phyloP scores from a whole-genome alignment of 441 rosid genomes.

The Viola pubescens region DNA sequence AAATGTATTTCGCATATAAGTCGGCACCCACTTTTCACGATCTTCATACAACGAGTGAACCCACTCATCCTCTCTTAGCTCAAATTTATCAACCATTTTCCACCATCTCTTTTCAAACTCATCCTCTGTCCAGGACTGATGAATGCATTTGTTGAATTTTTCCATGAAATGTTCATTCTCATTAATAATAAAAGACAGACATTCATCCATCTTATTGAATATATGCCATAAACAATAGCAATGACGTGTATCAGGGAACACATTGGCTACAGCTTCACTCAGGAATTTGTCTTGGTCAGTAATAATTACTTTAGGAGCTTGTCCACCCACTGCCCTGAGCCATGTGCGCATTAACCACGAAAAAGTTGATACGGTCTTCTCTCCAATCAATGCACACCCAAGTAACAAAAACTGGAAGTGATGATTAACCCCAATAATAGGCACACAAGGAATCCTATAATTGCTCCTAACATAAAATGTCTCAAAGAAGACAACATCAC shows the following conservation, averaged over 20 bases:
- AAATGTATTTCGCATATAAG: conserved; percentile 31
- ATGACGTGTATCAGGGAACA: conserved; percentile 43
- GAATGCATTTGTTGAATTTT: conserved; percentile 39
- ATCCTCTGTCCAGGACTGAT: conserved; percentile 45
- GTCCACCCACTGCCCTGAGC: conserved; percentile 51
- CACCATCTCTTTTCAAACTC: conserved; percentile 57
- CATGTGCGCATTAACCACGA: conserved; percentile 52
- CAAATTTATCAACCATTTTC: conserved; percentile 41
- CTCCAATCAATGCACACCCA: conserved; percentile 57
- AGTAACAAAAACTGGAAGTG: conserved; percentile 42
- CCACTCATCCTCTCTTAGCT: conserved; percentile 41
- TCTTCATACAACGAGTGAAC: conserved; percentile 39
- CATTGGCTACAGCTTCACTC: conserved; percentile 36
- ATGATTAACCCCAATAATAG: conserved; percentile 52
- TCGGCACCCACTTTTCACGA: conserved; percentile 58
- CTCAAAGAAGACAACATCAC: conserved; percentile 54
- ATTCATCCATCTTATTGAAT: conserved; percentile 35
- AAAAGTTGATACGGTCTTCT: conserved; percentile 36
- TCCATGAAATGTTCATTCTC: conserved; percentile 34
- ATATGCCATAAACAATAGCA: conserved; percentile 54
- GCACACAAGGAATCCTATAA: conserved; percentile 42
- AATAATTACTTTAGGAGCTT: conserved; percentile 44
- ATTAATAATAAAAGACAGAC: conserved; percentile 25
- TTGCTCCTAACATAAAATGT: conserved; percentile 36
- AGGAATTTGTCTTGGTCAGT: conserved; percentile 46